These are phyloP conservation scores for Aspergillus ochraceoroseus DNA, from an alignment of 2,329 filamentous ascomycete species.

Conservation along the genomic window DNA sequence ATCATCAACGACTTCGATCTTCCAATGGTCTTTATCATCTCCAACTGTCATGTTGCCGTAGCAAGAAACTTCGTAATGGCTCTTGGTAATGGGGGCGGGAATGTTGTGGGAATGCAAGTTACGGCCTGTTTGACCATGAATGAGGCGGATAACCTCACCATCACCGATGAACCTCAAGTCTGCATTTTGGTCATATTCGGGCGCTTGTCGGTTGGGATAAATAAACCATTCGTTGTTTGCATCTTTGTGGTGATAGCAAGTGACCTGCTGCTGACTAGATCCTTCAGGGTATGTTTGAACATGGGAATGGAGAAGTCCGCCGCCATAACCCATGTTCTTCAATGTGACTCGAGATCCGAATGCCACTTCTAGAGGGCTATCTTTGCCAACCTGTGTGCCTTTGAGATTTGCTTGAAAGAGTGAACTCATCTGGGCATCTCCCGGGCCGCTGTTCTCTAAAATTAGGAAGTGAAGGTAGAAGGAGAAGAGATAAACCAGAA, in stretches of 20 bases:
- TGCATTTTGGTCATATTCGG: conserved; percentile 66
- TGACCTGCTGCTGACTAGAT: conserved; percentile 90
- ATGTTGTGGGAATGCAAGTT: conserved; percentile 95
- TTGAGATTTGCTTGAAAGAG: conserved; percentile 95
- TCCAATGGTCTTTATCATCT: conserved; percentile 97
- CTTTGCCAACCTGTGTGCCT: conserved; percentile 88
- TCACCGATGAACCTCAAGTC: conserved; percentile 71
- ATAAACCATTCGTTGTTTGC: conserved; percentile 99
- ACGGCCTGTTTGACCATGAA: conserved; percentile 91
- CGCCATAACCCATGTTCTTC: conserved; percentile 99
- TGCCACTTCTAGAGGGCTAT: conserved; percentile 89
- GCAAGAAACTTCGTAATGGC: conserved; percentile 85
- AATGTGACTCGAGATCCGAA: conserved; percentile 83
- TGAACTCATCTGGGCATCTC: conserved; percentile 99
- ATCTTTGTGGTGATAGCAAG: conserved; percentile 99
- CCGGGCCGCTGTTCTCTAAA: conserved; percentile 86
- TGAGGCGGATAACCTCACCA: conserved; percentile 72
- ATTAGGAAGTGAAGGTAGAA: conserved; percentile 94
- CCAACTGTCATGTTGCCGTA: conserved; percentile 95
- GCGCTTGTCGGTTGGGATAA: conserved; percentile 80
- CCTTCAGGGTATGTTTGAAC: conserved; percentile 94
- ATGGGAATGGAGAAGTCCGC: conserved; percentile 92
- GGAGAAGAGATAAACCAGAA: conserved; percentile 89
- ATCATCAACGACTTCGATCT: conserved; percentile 84
- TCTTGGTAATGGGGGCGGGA: conserved; percentile 80